A percentile compares a stretch with the other conserved stretches of the same genome.
phyloP scores from a whole-genome alignment of 225 moss, liverwort and hornwort species.

The Pseudoscleropodium purum region DNA sequence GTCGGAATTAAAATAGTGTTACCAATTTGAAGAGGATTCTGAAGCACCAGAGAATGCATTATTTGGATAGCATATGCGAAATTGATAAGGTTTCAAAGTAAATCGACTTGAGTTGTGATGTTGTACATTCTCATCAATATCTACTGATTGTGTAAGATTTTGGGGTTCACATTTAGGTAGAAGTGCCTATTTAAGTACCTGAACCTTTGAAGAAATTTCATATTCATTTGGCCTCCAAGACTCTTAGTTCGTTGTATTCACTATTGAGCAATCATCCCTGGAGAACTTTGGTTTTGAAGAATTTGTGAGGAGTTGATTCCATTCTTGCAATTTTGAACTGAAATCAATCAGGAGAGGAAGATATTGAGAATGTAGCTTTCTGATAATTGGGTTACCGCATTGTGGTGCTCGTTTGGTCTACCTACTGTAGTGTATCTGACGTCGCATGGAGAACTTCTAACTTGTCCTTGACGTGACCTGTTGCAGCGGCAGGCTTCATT shows the following conservation, averaged over 20 bases:
- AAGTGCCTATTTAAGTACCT: not conserved
- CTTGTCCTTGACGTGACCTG: not conserved
- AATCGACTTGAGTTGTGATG: not conserved
- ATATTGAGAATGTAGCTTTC: not conserved
- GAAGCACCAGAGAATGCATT: not conserved
- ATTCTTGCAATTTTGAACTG: not conserved
- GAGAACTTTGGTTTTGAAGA: not conserved
- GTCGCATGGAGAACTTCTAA: not conserved
- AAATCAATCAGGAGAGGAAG: not conserved
- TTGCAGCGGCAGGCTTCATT: constrained; percentile 60
- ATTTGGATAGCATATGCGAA: not conserved
- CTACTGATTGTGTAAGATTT: not conserved
- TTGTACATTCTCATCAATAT: not conserved
- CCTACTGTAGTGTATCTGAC: not conserved
- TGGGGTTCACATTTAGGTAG: not conserved
- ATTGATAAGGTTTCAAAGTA: not conserved
- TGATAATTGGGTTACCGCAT: not conserved
- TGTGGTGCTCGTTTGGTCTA: not conserved
- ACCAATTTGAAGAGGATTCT: not conserved
- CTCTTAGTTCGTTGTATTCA: not conserved
- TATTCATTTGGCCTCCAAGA: not conserved
- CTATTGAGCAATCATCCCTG: not conserved
- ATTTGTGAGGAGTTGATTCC: not conserved
- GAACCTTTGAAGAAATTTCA: not conserved
- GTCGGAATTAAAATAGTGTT: not conserved